Evolutionary conservation across 2,329 filamentous ascomycete species (phyloP).

Genomic region (Aspergillus hortae): DNA sequence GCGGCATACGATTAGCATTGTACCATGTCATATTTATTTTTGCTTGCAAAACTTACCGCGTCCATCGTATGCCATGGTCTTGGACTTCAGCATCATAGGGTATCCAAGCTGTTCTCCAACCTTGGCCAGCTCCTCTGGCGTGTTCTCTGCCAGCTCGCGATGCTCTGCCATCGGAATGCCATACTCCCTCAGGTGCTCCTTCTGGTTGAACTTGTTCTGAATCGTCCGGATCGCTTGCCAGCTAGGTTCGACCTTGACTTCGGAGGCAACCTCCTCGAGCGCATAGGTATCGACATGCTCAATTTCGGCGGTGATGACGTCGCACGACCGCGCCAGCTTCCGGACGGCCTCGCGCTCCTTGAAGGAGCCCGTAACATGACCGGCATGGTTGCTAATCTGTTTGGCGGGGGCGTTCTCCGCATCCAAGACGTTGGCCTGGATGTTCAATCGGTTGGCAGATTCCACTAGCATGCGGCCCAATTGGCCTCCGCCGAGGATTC

Average conservation of each 20-base stretch:
- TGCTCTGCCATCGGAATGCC: slow-evolving; percentile 72
- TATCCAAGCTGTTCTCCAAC: slow-evolving; percentile 67
- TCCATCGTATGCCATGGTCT: slow-evolving; percentile 91
- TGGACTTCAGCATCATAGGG: slow-evolving; percentile 88
- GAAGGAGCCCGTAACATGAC: slow-evolving; percentile 82
- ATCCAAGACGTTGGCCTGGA: slow-evolving; percentile 77
- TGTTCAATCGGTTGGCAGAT: slow-evolving; percentile 73
- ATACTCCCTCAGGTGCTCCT: slow-evolving; percentile 68
- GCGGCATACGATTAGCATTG: neutral
- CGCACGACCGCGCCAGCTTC: slow-evolving; percentile 70
- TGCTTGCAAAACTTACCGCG: slow-evolving; percentile 51
- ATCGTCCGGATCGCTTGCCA: slow-evolving; percentile 85
- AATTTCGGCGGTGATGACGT: slow-evolving; percentile 88
- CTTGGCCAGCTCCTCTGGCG: slow-evolving; percentile 58
- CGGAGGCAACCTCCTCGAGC: slow-evolving; percentile 73
- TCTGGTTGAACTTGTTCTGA: slow-evolving; percentile 91
- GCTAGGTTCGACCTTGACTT: slow-evolving; percentile 69
- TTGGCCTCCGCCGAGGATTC: slow-evolving; percentile 63
- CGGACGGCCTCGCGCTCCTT: slow-evolving; percentile 76
- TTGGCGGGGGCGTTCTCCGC: slow-evolving; percentile 74
- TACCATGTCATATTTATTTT: neutral
- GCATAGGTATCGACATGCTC: slow-evolving; percentile 92
- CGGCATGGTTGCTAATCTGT: slow-evolving; percentile 71
- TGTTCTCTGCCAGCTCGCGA: slow-evolving; percentile 59
- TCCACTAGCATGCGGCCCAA: slow-evolving; percentile 93